Conservation (phyloP, 768 basidiomycete species). For the Pisolithus sp. region DNA sequence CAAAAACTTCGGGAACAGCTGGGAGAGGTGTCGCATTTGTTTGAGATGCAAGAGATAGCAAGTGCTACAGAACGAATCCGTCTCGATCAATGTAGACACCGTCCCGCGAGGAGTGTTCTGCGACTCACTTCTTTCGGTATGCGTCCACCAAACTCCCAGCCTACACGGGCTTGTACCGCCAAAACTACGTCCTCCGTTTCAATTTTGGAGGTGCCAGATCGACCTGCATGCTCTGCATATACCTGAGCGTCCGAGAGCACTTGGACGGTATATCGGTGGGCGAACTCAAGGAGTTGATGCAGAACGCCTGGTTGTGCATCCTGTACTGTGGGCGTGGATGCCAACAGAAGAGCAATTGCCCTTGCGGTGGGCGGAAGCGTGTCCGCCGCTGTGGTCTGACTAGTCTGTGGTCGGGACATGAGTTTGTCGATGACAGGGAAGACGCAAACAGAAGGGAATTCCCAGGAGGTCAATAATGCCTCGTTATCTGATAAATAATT, state of each 20-base stretch:
- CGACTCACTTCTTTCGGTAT: conserved; percentile 77
- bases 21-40: conserved; percentile 78
- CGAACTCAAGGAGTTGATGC: conserved; percentile 82
- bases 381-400: conserved; percentile 40
- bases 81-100: neutral
- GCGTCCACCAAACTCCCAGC: conserved; percentile 88
- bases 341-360: conserved; percentile 75
- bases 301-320: conserved; percentile 83
- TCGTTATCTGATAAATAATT: neutral
- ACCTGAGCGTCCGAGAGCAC: conserved; percentile 80
- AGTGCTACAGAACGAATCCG: conserved; percentile 42
- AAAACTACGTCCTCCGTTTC: conserved; percentile 79
- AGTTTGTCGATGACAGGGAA: neutral
- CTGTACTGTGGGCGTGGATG: conserved; percentile 77
- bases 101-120: neutral
- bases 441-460: neutral
- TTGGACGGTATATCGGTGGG: conserved; percentile 77
- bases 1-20: conserved; percentile 82
- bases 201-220: conserved; percentile 54
- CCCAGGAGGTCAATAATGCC: neutral
- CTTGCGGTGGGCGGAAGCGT: conserved; percentile 81
- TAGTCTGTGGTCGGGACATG: conserved; percentile 37
- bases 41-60: conserved; percentile 73
- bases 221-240: conserved; percentile 82
- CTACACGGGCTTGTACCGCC: conserved; percentile 82